phyloP scores from a whole-genome alignment of 805 yeast species.

The Zygosaccharomyces gambellarensis region DNA sequence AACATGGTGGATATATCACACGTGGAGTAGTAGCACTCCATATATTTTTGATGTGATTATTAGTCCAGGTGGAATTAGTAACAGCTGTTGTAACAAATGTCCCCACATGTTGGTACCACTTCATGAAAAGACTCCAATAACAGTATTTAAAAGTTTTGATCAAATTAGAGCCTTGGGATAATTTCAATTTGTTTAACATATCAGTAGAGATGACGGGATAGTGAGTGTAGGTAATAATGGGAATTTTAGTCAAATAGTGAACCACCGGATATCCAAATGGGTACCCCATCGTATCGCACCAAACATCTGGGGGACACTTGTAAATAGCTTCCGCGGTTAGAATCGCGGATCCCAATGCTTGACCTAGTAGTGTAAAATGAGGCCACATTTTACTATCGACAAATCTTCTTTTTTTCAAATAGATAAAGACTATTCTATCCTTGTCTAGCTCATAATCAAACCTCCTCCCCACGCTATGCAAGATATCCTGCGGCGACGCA shows the following conservation, averaged over 20 bases:
- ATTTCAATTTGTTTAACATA: constrained; percentile 64
- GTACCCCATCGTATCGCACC: constrained; percentile 91
- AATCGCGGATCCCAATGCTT: constrained; percentile 72
- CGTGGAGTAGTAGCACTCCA: constrained; percentile 51
- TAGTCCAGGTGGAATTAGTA: constrained; percentile 91
- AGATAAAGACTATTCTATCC: constrained; percentile 56
- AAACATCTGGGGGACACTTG: constrained; percentile 75
- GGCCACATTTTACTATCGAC: constrained; percentile 76
- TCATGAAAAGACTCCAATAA: constrained; percentile 71
- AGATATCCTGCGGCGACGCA: constrained; percentile 44
- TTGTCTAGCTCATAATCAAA: constrained; percentile 53
- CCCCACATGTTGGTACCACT: constrained; percentile 62
- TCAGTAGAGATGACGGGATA: constrained; percentile 88
- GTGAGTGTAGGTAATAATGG: constrained; percentile 86
- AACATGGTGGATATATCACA: constrained; percentile 86
- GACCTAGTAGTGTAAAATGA: constrained; percentile 76
- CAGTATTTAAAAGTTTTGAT: constrained; percentile 39
- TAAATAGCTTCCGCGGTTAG: constrained; percentile 67
- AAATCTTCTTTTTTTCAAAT: constrained; percentile 48
- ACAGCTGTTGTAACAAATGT: constrained; percentile 58
- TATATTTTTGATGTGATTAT: constrained; percentile 58
- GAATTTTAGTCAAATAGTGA: constrained; percentile 52
- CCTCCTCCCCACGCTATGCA: constrained; percentile 48
- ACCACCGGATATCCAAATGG: constrained; percentile 81
- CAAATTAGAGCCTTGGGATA: constrained; percentile 13